phyloP scores from a whole-genome alignment of 1,284 basidiomycete genomes.

The Kalmanozyma brasiliensis region DNA sequence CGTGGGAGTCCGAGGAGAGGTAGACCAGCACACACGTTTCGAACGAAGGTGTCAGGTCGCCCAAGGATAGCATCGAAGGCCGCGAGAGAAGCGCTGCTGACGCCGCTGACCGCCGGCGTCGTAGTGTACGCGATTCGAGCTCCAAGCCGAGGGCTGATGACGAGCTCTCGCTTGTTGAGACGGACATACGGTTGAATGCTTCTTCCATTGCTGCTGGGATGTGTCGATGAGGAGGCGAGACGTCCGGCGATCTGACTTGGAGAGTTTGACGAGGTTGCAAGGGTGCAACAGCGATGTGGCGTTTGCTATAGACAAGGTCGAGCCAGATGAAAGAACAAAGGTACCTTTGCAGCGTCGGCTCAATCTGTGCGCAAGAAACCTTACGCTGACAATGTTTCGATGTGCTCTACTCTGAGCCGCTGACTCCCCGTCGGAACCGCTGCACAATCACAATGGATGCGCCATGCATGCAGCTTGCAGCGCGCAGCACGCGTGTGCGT shows the following conservation, averaged over 20 bases:
- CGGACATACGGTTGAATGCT: slow-evolving; percentile 1
- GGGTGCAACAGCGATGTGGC: too few species aligned
- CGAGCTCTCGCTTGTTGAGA: not conserved
- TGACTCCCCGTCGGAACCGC: too few species aligned
- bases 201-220: slow-evolving; percentile 4
- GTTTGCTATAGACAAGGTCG: too few species aligned
- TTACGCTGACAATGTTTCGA: too few species aligned
- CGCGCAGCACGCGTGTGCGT: not conserved
- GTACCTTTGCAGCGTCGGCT: too few species aligned
- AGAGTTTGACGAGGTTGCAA: too few species aligned
- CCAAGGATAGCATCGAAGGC: slow-evolving; percentile 40
- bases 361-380: too few species aligned
- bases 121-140: slow-evolving; percentile 13
- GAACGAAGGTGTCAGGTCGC: slow-evolving; percentile 26
- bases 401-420: too few species aligned
- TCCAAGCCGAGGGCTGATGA: too few species aligned
- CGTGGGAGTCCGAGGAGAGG: slow-evolving; percentile 5
- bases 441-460: not conserved
- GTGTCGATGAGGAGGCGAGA: not conserved
- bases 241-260: too few species aligned
- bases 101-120: slow-evolving; percentile 43
- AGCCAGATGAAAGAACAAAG: too few species aligned
- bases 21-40: slow-evolving; percentile 50
- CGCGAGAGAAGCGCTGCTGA: slow-evolving; percentile 44
- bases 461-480: slow-evolving; percentile 7